Percentiles rank a stretch among this genome's conserved stretches.
These are phyloP conservation scores for Penicillium goetzii DNA, from an alignment of 495 filamentous ascomycete genomes.

Conservation along the genomic window DNA sequence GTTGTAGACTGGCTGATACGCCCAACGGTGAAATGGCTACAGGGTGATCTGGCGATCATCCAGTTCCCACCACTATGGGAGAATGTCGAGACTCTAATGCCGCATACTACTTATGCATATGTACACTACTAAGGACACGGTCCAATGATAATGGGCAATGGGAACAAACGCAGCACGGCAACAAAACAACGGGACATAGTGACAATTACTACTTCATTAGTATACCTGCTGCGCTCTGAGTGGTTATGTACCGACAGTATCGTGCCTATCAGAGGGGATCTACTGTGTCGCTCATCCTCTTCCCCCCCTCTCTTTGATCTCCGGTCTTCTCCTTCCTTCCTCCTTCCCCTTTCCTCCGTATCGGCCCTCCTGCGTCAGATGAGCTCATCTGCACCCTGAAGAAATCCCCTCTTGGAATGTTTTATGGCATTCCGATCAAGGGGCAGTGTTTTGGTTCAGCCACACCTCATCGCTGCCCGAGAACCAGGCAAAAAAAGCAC, in stretches of 20 bases:
- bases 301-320: slow-evolving; percentile 1
- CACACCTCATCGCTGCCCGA: slow-evolving; percentile 20
- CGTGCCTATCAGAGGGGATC: slow-evolving; percentile 3
- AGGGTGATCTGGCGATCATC: background rate
- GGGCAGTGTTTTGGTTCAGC: slow-evolving; percentile 22
- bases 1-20: background rate
- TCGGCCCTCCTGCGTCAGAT: slow-evolving; percentile 17
- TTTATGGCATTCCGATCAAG: slow-evolving; percentile 30
- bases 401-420: slow-evolving; percentile 25
- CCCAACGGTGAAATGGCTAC: background rate
- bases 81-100: slow-evolving; percentile 4
- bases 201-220: background rate
- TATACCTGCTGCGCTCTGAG: background rate
- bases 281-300: background rate
- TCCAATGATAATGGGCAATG: background rate
- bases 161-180: background rate
- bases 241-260: background rate
- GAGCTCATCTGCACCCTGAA: slow-evolving; percentile 15
- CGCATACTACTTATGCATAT: background rate
- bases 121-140: background rate
- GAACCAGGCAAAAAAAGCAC: slow-evolving; percentile 13
- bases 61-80: background rate
- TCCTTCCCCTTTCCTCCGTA: background rate
- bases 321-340: slow-evolving; percentile 1
- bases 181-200: slow-evolving; percentile 1